phyloP scores from a whole-genome alignment of 2,329 filamentous ascomycete species.

The Coccinonectria pachysandricola region DNA sequence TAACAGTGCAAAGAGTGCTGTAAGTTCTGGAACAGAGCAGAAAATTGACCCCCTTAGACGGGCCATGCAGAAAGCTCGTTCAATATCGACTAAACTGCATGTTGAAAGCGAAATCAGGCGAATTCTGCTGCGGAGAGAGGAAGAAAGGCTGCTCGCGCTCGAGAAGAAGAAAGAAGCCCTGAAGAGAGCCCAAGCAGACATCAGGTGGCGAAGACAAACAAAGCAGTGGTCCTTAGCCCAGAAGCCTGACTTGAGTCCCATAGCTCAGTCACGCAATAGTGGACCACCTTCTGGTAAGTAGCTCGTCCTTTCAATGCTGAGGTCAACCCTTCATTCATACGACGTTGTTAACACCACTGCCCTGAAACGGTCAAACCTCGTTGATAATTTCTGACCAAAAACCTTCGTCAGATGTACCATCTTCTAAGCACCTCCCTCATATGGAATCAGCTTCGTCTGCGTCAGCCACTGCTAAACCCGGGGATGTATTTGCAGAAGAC shows the following conservation, averaged over 20 bases:
- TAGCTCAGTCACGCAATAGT: constrained; percentile 31
- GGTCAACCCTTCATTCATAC: too few relatives aligned
- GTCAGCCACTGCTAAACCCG: too few relatives aligned
- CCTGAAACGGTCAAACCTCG: too few relatives aligned
- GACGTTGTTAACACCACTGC: too few relatives aligned
- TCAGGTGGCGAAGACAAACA: constrained; percentile 35
- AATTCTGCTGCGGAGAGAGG: constrained; percentile 19
- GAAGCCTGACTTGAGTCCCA: constrained; percentile 39
- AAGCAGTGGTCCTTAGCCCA: constrained; percentile 42
- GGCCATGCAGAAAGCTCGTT: constrained; percentile 24
- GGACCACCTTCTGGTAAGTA: constrained; percentile 14
- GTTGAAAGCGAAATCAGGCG: constrained; percentile 34
- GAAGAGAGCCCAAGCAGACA: constrained; percentile 18
- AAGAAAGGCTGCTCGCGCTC: constrained; percentile 33
- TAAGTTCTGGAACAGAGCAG: constrained; percentile 21
- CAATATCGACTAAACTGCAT: constrained; percentile 32
- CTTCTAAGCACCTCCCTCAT: too few relatives aligned
- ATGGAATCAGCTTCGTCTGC: too few relatives aligned
- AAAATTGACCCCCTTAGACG: constrained; percentile 23
- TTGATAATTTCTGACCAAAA: too few relatives aligned
- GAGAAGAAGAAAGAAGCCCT: constrained; percentile 30
- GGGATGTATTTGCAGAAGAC: too few relatives aligned
- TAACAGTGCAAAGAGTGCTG: constrained; percentile 32
- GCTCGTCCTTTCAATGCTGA: constrained; percentile 12
- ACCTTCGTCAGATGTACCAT: too few relatives aligned